A percentile compares a stretch with the other conserved stretches of the same genome.
These are phyloP conservation scores for Sporisorium reilianum DNA, from an alignment of 1,284 basidiomycete genomes.

Conservation along the genomic window DNA sequence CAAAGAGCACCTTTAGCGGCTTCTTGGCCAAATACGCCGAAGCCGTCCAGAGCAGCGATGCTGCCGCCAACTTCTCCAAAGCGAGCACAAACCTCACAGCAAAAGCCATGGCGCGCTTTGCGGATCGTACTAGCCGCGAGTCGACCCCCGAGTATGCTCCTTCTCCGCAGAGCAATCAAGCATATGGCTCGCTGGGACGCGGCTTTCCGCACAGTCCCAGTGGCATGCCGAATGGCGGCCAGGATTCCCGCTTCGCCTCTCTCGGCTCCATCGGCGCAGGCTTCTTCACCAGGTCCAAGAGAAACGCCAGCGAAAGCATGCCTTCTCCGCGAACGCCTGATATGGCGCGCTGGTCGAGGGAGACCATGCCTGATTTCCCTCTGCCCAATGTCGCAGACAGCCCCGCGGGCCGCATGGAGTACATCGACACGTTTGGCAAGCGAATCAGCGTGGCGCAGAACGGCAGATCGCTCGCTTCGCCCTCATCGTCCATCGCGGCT, in stretches of 20 bases:
- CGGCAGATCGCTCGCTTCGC: constrained; percentile 15
- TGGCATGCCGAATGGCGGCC: constrained; percentile 1
- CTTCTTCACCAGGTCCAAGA: constrained; percentile 33
- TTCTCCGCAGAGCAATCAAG: constrained; percentile 7
- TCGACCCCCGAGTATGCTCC: constrained; percentile 32
- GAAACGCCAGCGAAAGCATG: constrained; percentile 29
- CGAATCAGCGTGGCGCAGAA: constrained; percentile 35
- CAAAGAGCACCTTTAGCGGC: constrained; percentile 33
- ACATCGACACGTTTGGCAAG: constrained; percentile 39
- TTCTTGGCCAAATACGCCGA: constrained; percentile 59
- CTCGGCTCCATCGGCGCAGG: constrained; percentile 42
- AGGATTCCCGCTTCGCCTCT: constrained; percentile 30
- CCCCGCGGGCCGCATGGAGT: constrained; percentile 55
- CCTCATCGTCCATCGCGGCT: constrained; percentile 29
- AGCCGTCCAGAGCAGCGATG: constrained; percentile 64
- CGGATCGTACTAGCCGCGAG: constrained; percentile 45
- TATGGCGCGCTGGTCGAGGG: constrained; percentile 55
- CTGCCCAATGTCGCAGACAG: constrained; percentile 58
- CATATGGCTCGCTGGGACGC: constrained; percentile 20
- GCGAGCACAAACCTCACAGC: constrained; percentile 65
- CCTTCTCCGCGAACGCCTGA: constrained; percentile 34
- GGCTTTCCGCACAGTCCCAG: constrained; percentile 11
- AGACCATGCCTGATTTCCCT: constrained; percentile 60
- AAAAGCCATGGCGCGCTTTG: constrained; percentile 59
- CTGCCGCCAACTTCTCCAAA: constrained; percentile 65